Conservation (phyloP, 2,329 filamentous ascomycete genomes). For the Colletotrichum sp. region DNA sequence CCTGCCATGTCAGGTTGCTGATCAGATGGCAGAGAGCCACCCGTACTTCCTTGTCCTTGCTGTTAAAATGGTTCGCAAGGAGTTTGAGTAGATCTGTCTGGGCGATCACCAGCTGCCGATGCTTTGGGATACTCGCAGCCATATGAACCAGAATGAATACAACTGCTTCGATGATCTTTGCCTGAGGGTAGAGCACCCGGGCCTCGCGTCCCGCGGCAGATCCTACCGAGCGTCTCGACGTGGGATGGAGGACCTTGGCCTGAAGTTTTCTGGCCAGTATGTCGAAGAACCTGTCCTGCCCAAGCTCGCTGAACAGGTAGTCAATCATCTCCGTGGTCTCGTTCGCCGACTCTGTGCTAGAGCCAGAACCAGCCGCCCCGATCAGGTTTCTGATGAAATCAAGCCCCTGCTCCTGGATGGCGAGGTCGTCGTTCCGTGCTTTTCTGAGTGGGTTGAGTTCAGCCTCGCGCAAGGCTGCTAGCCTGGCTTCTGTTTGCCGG, state of each 20-base stretch:
- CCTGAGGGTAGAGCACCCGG: conserved; percentile 59
- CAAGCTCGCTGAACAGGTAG: conserved; percentile 76
- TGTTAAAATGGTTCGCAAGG: conserved; percentile 75
- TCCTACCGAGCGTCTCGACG: conserved; percentile 44
- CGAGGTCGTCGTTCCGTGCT: conserved; percentile 77
- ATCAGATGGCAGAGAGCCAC: conserved; percentile 82
- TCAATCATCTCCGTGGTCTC: conserved; percentile 80
- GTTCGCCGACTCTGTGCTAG: conserved; percentile 52
- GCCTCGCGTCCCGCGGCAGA: conserved; percentile 38
- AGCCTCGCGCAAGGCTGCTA: conserved; percentile 62
- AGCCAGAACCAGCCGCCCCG: conserved; percentile 58
- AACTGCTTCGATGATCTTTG: conserved; percentile 78
- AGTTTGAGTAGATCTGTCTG: conserved; percentile 79
- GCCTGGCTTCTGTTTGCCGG: conserved; percentile 53
- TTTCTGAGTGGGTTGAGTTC: conserved; percentile 73
- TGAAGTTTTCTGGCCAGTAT: conserved; percentile 81
- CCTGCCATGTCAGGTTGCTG: conserved; percentile 84
- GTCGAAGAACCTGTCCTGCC: conserved; percentile 78
- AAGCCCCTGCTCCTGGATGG: conserved; percentile 89
- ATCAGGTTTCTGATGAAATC: conserved; percentile 92
- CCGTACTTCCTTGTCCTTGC: conserved; percentile 76
- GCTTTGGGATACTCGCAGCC: conserved; percentile 78
- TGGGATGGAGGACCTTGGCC: conserved; percentile 60
- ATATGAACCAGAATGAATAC: conserved; percentile 88
- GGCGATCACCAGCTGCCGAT: conserved; percentile 77